phyloP scores from a whole-genome alignment of 257 asterid genomes.

The Nicotiana otophora region DNA sequence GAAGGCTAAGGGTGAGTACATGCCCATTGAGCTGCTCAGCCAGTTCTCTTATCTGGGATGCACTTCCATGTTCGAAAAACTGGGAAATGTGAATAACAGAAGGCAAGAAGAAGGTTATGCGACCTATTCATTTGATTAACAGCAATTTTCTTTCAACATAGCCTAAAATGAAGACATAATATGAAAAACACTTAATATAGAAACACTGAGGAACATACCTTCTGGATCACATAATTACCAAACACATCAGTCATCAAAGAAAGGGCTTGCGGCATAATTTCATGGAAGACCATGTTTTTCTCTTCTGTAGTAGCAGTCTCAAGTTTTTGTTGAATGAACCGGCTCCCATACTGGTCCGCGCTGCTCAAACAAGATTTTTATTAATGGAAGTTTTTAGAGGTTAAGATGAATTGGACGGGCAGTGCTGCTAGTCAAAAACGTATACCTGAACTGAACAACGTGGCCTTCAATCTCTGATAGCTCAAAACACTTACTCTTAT shows the following conservation, averaged over 20 bases:
- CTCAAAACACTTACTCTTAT: slow-evolving; percentile 61
- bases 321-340: slow-evolving; percentile 85
- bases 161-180: background rate
- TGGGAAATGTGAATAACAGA: slow-evolving; percentile 23
- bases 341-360: slow-evolving; percentile 81
- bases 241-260: slow-evolving; percentile 83
- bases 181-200: background rate
- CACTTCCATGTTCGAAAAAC: slow-evolving; percentile 78
- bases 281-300: slow-evolving; percentile 72
- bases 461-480: slow-evolving; percentile 79
- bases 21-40: slow-evolving; percentile 66
- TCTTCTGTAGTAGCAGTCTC: slow-evolving; percentile 63
- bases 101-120: slow-evolving; percentile 1
- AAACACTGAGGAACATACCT: slow-evolving; percentile 36
- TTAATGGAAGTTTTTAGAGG: background rate
- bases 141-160: background rate
- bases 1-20: slow-evolving; percentile 73
- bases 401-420: background rate
- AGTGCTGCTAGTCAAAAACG: background rate
- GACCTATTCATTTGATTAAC: background rate
- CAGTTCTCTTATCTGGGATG: slow-evolving; percentile 57
- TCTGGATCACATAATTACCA: slow-evolving; percentile 84
- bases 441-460: slow-evolving; percentile 81
- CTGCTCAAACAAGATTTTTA: slow-evolving; percentile 30
- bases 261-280: slow-evolving; percentile 69